Percentiles rank a stretch among this genome's conserved stretches.
Evolutionary conservation across 768 basidiomycete genomes (phyloP).

Genomic region (Wakefieldia striispora): DNA sequence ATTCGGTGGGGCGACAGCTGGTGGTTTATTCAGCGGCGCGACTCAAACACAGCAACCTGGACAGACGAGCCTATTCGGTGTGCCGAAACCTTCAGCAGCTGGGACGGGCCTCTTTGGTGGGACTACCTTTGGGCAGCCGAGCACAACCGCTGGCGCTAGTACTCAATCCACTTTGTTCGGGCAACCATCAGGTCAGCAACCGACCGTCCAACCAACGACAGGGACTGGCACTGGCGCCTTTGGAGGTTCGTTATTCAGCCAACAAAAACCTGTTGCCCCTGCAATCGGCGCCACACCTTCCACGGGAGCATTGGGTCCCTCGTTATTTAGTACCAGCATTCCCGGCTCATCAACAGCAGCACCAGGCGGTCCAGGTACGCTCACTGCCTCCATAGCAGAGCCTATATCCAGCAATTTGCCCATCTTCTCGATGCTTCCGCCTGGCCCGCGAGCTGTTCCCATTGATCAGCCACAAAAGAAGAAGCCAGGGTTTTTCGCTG

Average conservation of each 20-base stretch:
- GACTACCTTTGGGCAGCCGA: constrained; percentile 44
- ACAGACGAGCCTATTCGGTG: constrained; percentile 30
- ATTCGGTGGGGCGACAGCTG: constrained; percentile 36
- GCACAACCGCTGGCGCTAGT: constrained; percentile 29
- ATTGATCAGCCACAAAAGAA: constrained; percentile 69
- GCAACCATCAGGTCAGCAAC: constrained; percentile 44
- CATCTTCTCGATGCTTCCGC: constrained; percentile 73
- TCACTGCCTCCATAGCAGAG: constrained; percentile 88
- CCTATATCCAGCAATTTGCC: constrained; percentile 72
- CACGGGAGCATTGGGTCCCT: constrained; percentile 34
- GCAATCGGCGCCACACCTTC: constrained; percentile 44
- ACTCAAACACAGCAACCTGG: constrained; percentile 37
- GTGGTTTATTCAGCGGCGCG: constrained; percentile 35
- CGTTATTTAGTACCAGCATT: constrained; percentile 39
- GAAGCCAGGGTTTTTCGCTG: constrained; percentile 74
- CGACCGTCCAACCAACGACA: constrained; percentile 36
- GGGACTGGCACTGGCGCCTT: constrained; percentile 33
- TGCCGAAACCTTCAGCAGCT: constrained; percentile 31
- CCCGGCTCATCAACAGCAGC: constrained; percentile 42
- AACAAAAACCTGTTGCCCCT: constrained; percentile 48
- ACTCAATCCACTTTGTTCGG: constrained; percentile 49
- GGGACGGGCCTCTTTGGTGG: constrained; percentile 50
- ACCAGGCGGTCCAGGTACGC: constrained; percentile 51
- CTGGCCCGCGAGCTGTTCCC: constrained; percentile 61
- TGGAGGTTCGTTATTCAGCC: constrained; percentile 47